These are phyloP conservation scores for Sporisorium sorghi DNA, from an alignment of 1,284 basidiomycete species.

Conservation along the genomic window DNA sequence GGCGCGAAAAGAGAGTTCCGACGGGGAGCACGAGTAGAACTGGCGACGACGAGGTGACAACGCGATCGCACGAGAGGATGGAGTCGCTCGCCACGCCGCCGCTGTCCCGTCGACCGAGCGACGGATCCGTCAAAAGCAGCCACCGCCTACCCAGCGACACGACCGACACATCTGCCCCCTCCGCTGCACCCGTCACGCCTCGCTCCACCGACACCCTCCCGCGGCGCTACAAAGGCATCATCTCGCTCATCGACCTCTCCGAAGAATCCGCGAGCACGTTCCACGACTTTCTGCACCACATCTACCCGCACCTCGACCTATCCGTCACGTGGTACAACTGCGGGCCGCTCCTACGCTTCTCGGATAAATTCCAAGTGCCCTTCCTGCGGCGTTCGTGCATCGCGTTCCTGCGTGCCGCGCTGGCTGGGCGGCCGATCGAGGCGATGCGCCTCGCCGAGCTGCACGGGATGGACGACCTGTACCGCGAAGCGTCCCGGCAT, in stretches of 20 bases:
- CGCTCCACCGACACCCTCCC: neutral
- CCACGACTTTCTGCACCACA: slow-evolving; percentile 52
- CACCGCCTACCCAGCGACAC: neutral
- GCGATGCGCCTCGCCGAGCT: slow-evolving; percentile 58
- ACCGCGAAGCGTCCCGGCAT: slow-evolving; percentile 54
- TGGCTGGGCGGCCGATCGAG: slow-evolving; percentile 58
- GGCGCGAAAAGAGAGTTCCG: slow-evolving; percentile 4
- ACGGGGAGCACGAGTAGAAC: slow-evolving; percentile 15
- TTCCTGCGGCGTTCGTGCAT: slow-evolving; percentile 41
- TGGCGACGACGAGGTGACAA: neutral
- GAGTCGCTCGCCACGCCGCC: slow-evolving; percentile 45
- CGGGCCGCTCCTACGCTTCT: slow-evolving; percentile 46
- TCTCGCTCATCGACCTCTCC: slow-evolving; percentile 41
- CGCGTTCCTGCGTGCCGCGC: slow-evolving; percentile 43
- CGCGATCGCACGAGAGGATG: slow-evolving; percentile 18
- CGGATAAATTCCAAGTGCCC: slow-evolving; percentile 57
- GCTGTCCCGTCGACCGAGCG: slow-evolving; percentile 21
- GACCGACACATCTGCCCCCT: neutral
- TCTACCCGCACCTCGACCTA: slow-evolving; percentile 57
- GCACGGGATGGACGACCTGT: slow-evolving; percentile 49
- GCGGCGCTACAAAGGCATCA: slow-evolving; percentile 17
- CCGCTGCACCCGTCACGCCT: neutral
- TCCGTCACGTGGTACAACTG: slow-evolving; percentile 53
- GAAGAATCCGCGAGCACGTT: slow-evolving; percentile 56
- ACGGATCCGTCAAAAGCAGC: neutral